These are phyloP conservation scores for Pisolithus microcarpus DNA, from an alignment of 768 basidiomycete genomes.

Conservation along the genomic window DNA sequence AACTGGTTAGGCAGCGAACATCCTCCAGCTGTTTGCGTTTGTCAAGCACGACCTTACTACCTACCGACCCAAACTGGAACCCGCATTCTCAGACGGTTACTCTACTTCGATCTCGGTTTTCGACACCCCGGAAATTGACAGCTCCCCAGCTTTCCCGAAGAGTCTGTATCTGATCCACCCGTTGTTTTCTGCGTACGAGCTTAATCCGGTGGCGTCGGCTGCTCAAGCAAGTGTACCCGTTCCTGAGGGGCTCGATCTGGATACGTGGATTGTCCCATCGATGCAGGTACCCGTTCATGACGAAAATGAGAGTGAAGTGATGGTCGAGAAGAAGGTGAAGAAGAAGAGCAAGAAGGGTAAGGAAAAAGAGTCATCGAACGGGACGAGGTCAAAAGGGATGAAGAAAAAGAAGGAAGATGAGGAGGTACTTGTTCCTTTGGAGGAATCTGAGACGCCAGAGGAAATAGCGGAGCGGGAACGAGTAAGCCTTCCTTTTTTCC, in stretches of 20 bases:
- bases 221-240: slow-evolving; percentile 79
- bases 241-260: slow-evolving; percentile 83
- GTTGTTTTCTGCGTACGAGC: slow-evolving; percentile 66
- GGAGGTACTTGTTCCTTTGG: slow-evolving; percentile 34
- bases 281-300: slow-evolving; percentile 26
- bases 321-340: slow-evolving; percentile 31
- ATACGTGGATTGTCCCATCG: slow-evolving; percentile 76
- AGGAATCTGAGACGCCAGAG: slow-evolving; percentile 48
- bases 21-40: slow-evolving; percentile 66
- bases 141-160: slow-evolving; percentile 70
- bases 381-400: slow-evolving; percentile 30
- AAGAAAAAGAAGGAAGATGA: slow-evolving; percentile 37
- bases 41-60: slow-evolving; percentile 64
- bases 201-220: slow-evolving; percentile 73
- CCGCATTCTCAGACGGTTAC: slow-evolving; percentile 28
- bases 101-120: slow-evolving; percentile 27
- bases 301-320: slow-evolving; percentile 25
- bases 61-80: slow-evolving; percentile 38
- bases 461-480: slow-evolving; percentile 53
- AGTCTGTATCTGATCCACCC: slow-evolving; percentile 82
- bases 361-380: slow-evolving; percentile 33
- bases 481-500: slow-evolving; percentile 34
- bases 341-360: slow-evolving; percentile 41
- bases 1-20: slow-evolving; percentile 65
- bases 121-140: not conserved